Base-by-base conservation (phyloP, 352 stramenopile species). In the Salisapilia sapeloensis region DNA sequence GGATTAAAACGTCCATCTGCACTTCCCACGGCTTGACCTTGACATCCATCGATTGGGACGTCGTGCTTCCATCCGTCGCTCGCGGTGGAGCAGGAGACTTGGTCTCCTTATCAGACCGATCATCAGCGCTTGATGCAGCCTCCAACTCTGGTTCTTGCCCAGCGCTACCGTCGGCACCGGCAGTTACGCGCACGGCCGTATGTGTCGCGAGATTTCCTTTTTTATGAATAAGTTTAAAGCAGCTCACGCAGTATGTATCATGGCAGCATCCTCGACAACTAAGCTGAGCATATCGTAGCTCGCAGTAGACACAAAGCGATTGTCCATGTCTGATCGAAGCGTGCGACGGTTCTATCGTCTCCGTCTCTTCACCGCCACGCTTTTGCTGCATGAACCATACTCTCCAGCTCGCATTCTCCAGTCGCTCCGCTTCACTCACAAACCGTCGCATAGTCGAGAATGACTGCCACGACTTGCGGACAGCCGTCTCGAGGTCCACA, bases 181-280 rank as follows among this genome's bases (percentile, higher is more conserved):
- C 11, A 44, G 29, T 13, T 36, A 36, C 42, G 35, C 42, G 35
- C 20, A 72, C 51, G 25, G 70, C 70, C 21, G 74, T 86, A 42
- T 86, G 74, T 2, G 70, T 82, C 6, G 74, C 70, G 27, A 90
- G 43, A 38, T 74, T 72, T 35, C 74, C 74, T 32, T 81, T 81
- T 61, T 83, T 90, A 46, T 90, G 74, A 24, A 90, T 66, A 34
- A 90, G 51, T 40, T 86, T 90, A 45, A 90, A 90, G 60, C 74
- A 90, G 33, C 59, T 76, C 19, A 84, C 63, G 41, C 74, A 90
- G 52, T 90, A 90, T 4, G 53, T 57, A 50, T 90, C 74, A 35
- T 86, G 70, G 48, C 71, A 85, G 50, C 74, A 90, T 42, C 74
- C 70, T 20, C 84, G 63, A 54, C 74, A 90, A 40, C 65, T 75